Conservation (phyloP, 371 early-diverging fungal species). For the Nematocida sp. region DNA sequence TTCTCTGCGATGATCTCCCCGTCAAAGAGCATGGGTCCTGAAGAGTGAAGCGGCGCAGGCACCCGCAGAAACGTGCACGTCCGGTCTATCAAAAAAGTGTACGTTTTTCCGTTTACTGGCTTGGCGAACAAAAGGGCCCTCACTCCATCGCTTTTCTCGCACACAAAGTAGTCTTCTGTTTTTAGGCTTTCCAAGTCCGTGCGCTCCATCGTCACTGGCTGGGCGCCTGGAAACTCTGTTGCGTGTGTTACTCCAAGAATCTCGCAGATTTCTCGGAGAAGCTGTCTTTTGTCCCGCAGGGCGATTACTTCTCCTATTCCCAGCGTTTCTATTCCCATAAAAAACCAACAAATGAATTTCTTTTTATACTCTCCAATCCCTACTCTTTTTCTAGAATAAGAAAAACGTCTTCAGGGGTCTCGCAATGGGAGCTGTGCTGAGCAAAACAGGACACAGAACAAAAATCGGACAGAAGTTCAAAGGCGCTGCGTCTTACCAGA, state of each 20-base stretch:
- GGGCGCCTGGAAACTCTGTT: slow-evolving; percentile 74
- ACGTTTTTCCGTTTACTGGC: background rate
- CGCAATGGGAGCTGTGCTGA: background rate
- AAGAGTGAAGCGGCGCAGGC: background rate
- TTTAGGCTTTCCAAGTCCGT: slow-evolving; percentile 70
- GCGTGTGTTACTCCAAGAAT: background rate
- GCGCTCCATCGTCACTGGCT: slow-evolving; percentile 78
- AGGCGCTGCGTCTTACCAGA: background rate
- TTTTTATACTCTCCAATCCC: background rate
- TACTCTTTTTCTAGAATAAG: background rate
- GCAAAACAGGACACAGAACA: background rate
- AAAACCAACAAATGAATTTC: slow-evolving; percentile 27
- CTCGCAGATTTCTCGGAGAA: slow-evolving; percentile 20
- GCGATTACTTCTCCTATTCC: slow-evolving; percentile 7
- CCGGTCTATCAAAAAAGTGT: slow-evolving; percentile 61
- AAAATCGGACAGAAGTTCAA: slow-evolving; percentile 14
- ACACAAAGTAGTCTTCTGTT: slow-evolving; percentile 78
- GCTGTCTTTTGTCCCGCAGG: background rate
- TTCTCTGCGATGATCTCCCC: slow-evolving; percentile 59
- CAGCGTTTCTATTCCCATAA: slow-evolving; percentile 13
- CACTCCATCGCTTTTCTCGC: slow-evolving; percentile 92
- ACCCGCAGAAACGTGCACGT: slow-evolving; percentile 53
- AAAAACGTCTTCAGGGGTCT: background rate
- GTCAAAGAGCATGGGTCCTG: slow-evolving; percentile 55
- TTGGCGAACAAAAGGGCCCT: slow-evolving; percentile 70